These are phyloP conservation scores for Pythium brassicae DNA, from an alignment of 352 stramenopile genomes.

Conservation along the genomic window DNA sequence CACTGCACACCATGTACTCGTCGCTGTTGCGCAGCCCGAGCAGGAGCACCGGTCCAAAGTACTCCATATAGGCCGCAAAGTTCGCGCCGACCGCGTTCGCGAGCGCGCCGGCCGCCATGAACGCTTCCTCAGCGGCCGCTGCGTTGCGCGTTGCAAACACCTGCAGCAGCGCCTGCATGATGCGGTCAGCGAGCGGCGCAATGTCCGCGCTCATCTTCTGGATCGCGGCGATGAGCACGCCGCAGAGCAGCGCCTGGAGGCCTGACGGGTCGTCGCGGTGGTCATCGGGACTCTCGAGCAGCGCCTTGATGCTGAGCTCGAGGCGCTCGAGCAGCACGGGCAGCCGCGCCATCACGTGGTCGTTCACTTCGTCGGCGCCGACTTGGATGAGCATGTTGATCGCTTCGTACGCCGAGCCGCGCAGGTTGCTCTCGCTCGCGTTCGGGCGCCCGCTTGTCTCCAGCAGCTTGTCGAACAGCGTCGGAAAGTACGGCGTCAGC, in stretches of 20 bases:
- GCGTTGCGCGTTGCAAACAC: conserved; percentile 93
- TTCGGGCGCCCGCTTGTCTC: conserved; percentile 88
- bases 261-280: conserved; percentile 72
- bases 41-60: conserved; percentile 91
- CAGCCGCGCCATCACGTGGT: conserved; percentile 78
- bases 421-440: conserved; percentile 87
- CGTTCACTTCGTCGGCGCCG: conserved; percentile 65
- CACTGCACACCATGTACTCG: conserved; percentile 95
- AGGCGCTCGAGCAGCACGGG: conserved; percentile 76
- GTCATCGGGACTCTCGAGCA: conserved; percentile 71
- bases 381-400: conserved; percentile 93
- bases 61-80: conserved; percentile 95
- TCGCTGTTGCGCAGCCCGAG: conserved; percentile 93
- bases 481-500: conserved; percentile 89
- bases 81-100: conserved; percentile 91
- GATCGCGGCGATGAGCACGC: conserved; percentile 91
- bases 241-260: conserved; percentile 85
- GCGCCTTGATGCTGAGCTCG: conserved; percentile 56
- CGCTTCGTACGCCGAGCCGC: conserved; percentile 90
- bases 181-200: conserved; percentile 84
- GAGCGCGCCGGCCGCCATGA: conserved; percentile 92
- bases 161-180: conserved; percentile 95
- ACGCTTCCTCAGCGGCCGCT: conserved; percentile 94
- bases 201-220: conserved; percentile 91
- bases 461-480: conserved; percentile 91